Evolutionary conservation across 169 alveolate genomes (phyloP).

Genomic region (Cryptosporidium canis): DNA sequence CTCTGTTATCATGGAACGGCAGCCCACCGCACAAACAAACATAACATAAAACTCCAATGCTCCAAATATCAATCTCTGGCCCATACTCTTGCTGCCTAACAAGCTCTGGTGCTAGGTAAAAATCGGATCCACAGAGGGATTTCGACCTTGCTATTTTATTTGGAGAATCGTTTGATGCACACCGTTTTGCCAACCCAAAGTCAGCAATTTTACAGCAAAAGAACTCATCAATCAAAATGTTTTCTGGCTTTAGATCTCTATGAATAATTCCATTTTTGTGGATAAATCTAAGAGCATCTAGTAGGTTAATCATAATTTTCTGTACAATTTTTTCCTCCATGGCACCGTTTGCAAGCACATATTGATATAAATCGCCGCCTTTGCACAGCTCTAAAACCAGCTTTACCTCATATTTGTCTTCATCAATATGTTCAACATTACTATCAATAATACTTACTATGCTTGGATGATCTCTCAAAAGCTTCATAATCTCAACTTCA

Average conservation of each 20-base stretch:
- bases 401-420: constrained; percentile 52
- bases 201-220: constrained; percentile 74
- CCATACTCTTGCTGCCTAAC: constrained; percentile 79
- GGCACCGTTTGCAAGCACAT: constrained; percentile 45
- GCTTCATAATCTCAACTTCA: constrained; percentile 51
- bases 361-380: constrained; percentile 77
- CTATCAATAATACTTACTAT: constrained; percentile 40
- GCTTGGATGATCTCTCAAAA: constrained; percentile 25
- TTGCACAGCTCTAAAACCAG: constrained; percentile 76
- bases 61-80: constrained; percentile 79
- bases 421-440: constrained; percentile 43
- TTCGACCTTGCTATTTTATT: constrained; percentile 66
- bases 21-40: constrained; percentile 77
- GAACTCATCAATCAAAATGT: constrained; percentile 44
- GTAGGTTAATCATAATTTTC: constrained; percentile 46
- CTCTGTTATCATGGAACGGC: constrained; percentile 75
- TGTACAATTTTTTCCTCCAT: constrained; percentile 46
- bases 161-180: neutral
- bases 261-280: constrained; percentile 75
- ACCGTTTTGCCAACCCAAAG: constrained; percentile 77
- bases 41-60: constrained; percentile 76
- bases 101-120: constrained; percentile 78
- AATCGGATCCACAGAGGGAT: constrained; percentile 79
- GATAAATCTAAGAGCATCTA: constrained; percentile 74
- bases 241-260: constrained; percentile 66